phyloP scores from a whole-genome alignment of 2,329 filamentous ascomycete genomes.

The Phialocephala sp. region DNA sequence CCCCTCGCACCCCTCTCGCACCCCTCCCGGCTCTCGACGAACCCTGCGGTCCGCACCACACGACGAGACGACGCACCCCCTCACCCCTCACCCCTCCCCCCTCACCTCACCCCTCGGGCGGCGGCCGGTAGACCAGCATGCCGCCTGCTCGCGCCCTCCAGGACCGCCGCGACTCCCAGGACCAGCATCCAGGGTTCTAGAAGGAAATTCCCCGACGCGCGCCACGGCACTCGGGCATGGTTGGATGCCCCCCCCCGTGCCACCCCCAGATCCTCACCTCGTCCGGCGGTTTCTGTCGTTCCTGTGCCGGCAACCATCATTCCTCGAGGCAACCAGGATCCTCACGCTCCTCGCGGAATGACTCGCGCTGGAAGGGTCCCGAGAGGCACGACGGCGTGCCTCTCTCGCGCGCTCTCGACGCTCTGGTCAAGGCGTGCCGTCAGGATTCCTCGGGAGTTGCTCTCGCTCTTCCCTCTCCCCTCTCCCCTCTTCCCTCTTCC shows the following conservation, averaged over 20 bases:
- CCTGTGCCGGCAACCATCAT: neutral
- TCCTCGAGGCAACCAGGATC: neutral
- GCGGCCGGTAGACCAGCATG: neutral
- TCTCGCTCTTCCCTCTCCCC: too few species aligned
- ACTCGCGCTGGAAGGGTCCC: neutral
- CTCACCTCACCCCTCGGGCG: neutral
- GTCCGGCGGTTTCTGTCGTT: neutral
- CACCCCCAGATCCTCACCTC: neutral
- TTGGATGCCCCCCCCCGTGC: too few species aligned
- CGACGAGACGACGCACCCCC: too few species aligned
- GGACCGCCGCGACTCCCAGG: neutral
- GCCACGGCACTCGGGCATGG: neutral
- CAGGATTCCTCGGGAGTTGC: too few species aligned
- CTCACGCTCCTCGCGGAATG: neutral
- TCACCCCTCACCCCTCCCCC: too few species aligned
- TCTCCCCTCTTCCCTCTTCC: too few species aligned
- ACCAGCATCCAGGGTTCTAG: neutral
- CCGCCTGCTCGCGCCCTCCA: neutral
- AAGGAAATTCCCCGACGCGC: constrained; percentile 7
- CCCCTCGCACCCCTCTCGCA: neutral
- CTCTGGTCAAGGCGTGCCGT: too few species aligned
- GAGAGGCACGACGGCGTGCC: neutral
- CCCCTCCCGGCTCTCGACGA: neutral
- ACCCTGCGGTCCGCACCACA: neutral
- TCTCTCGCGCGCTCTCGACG: too few species aligned